phyloP scores from a whole-genome alignment of 2,329 filamentous ascomycete genomes.

The Penicillium sp. region DNA sequence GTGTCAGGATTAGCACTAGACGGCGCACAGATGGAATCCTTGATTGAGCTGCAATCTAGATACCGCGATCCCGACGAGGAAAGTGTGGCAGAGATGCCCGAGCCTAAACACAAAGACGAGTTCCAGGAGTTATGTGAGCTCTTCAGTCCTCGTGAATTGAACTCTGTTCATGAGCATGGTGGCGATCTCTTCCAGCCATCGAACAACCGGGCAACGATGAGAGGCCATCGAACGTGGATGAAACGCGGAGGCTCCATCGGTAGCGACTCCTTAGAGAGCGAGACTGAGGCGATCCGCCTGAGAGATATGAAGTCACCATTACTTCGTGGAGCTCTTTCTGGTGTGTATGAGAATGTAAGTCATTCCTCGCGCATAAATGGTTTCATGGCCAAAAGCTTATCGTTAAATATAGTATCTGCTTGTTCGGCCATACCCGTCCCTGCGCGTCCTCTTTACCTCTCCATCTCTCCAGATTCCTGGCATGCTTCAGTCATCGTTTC shows the following conservation, averaged over 20 bases:
- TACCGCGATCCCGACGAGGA: slow-evolving; percentile 27
- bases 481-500: slow-evolving; percentile 61
- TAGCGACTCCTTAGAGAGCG: slow-evolving; percentile 10
- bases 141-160: slow-evolving; percentile 67
- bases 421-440: slow-evolving; percentile 61
- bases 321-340: slow-evolving; percentile 29
- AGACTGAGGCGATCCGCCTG: slow-evolving; percentile 31
- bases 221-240: slow-evolving; percentile 15
- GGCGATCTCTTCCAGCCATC: slow-evolving; percentile 49
- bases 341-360: slow-evolving; percentile 60
- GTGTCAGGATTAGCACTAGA: slow-evolving; percentile 68
- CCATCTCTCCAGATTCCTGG: slow-evolving; percentile 67
- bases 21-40: slow-evolving; percentile 63
- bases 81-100: slow-evolving; percentile 28
- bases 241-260: slow-evolving; percentile 9
- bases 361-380: neutral
- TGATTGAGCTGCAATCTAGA: slow-evolving; percentile 50
- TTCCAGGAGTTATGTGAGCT: slow-evolving; percentile 68
- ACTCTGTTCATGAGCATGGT: slow-evolving; percentile 62
- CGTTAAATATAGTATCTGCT: slow-evolving; percentile 37
- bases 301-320: slow-evolving; percentile 40
- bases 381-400: neutral
- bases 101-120: slow-evolving; percentile 53
- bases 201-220: slow-evolving; percentile 2
- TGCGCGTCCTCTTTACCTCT: slow-evolving; percentile 69